Conservation (phyloP, 2,329 filamentous ascomycete genomes). For the Fragosphaeria purpurea region DNA sequence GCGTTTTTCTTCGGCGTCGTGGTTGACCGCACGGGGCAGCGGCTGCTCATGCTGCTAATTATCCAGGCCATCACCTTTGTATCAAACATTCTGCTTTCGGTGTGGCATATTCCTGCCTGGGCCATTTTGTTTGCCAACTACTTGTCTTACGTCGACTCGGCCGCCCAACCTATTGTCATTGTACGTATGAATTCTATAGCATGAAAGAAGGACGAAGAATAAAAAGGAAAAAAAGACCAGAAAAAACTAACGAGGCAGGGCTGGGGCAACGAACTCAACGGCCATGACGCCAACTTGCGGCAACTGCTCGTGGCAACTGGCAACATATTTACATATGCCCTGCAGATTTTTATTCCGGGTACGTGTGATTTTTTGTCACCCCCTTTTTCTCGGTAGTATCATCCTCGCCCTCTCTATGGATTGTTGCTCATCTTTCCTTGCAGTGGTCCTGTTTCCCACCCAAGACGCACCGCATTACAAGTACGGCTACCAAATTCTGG, state of each 20-base stretch:
- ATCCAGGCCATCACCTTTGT: conserved; percentile 11
- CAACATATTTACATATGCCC: conserved; percentile 13
- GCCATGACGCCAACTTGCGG: conserved; percentile 11
- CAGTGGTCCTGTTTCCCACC: conserved; percentile 22
- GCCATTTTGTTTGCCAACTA: conserved; percentile 16
- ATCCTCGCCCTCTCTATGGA: background rate
- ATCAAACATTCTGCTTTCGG: conserved; percentile 15
- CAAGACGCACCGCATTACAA: conserved; percentile 25
- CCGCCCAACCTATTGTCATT: conserved; percentile 17
- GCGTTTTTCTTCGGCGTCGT: conserved; percentile 26
- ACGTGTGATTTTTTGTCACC: background rate
- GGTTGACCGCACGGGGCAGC: conserved; percentile 14
- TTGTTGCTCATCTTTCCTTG: background rate
- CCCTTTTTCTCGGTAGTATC: background rate
- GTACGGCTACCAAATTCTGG: conserved; percentile 24
- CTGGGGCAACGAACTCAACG: conserved; percentile 14
- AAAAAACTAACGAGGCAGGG: background rate
- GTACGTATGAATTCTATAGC: conserved; percentile 3
- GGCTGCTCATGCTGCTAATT: conserved; percentile 9
- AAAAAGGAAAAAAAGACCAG: no score
- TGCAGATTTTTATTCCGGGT: conserved; percentile 13
- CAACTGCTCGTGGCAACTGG: conserved; percentile 14
- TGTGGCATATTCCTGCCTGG: conserved; percentile 14
- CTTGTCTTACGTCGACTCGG: conserved; percentile 13
- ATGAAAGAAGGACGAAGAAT: no score